phyloP scores from a whole-genome alignment of 805 yeast genomes.

The Candida oleophila region DNA sequence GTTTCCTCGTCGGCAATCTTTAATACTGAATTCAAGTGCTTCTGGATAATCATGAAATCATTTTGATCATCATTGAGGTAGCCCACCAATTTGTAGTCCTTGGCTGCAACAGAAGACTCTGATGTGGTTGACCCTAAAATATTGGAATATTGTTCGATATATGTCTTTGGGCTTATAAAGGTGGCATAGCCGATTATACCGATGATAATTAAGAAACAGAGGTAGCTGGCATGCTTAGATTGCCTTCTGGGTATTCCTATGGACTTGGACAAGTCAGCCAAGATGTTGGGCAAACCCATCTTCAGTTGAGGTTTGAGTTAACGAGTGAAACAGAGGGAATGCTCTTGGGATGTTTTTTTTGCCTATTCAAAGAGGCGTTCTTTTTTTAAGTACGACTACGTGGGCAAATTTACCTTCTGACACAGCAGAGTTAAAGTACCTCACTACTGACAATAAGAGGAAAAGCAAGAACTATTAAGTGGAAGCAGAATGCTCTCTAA shows the following conservation, averaged over 20 bases:
- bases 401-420: too few relatives aligned
- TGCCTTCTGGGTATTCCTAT: background rate
- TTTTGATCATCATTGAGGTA: conserved; percentile 14
- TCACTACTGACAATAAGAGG: too few relatives aligned
- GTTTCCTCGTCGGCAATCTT: conserved; percentile 8
- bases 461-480: too few relatives aligned
- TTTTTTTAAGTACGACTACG: too few relatives aligned
- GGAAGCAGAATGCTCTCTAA: too few relatives aligned
- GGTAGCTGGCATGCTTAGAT: background rate
- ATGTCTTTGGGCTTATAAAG: background rate
- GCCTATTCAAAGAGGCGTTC: too few relatives aligned
- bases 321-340: background rate
- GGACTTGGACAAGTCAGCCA: background rate
- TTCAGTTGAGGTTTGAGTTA: background rate
- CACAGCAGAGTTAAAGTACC: too few relatives aligned
- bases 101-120: background rate
- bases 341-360: too few relatives aligned
- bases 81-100: conserved; percentile 7
- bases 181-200: background rate
- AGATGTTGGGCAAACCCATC: background rate
- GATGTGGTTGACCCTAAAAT: background rate
- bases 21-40: conserved; percentile 7
- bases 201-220: background rate
- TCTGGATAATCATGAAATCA: conserved; percentile 15
- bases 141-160: background rate